Percentiles rank a stretch among this genome's conserved stretches.
Conservation (phyloP, 2,329 filamentous ascomycete genomes). For the Botrytis elliptica region DNA sequence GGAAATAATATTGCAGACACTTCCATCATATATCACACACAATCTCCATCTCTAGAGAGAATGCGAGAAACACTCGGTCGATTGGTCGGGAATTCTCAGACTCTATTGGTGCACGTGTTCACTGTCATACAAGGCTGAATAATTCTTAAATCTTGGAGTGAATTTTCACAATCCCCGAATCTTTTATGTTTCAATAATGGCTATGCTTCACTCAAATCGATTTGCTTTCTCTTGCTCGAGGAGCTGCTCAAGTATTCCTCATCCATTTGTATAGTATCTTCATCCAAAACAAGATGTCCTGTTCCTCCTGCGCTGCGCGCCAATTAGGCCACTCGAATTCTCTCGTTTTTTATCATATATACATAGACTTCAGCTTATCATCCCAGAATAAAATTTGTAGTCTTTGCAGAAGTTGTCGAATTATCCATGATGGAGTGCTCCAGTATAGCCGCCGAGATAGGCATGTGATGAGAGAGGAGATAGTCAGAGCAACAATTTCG, state of each 20-base stretch:
- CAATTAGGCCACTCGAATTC: neutral
- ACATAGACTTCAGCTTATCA: neutral
- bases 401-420: neutral
- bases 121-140: neutral
- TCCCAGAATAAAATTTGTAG: neutral
- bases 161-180: neutral
- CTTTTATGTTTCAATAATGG: neutral
- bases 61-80: neutral
- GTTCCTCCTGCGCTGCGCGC: neutral
- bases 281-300: neutral
- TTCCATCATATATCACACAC: neutral
- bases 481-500: neutral
- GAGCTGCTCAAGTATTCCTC: no score
- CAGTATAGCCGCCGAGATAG: neutral
- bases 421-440: neutral
- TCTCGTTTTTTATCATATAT: neutral
- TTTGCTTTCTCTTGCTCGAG: neutral
- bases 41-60: neutral
- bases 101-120: neutral
- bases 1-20: rapidly evolving
- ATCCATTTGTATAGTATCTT: neutral
- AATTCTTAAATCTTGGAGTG: neutral
- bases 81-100: neutral
- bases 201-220: neutral
- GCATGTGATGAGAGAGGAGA: neutral